Conservation (phyloP, 106 monocot genomes). For the Allium cepa region DNA sequence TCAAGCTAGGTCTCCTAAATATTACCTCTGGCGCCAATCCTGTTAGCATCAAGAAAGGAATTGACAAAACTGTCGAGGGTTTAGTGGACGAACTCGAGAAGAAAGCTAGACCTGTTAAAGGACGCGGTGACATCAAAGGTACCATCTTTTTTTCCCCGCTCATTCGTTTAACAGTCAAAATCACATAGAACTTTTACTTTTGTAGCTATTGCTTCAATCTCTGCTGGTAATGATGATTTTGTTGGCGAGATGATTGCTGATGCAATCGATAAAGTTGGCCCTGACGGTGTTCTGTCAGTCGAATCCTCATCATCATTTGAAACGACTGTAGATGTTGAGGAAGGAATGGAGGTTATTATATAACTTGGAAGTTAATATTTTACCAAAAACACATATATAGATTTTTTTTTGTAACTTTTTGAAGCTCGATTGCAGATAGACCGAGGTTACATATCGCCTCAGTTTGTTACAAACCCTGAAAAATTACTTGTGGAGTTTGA, state of each 20-base stretch:
- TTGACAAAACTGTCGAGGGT: slow-evolving; percentile 58
- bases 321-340: slow-evolving; percentile 65
- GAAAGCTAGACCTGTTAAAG: slow-evolving; percentile 56
- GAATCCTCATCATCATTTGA: slow-evolving; percentile 83
- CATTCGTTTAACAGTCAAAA: neutral
- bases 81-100: slow-evolving; percentile 62
- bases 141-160: neutral
- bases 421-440: slow-evolving; percentile 49
- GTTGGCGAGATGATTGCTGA: slow-evolving; percentile 81
- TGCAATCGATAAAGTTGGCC: slow-evolving; percentile 82
- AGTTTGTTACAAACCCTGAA: slow-evolving; percentile 71
- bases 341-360: slow-evolving; percentile 55
- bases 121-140: slow-evolving; percentile 74
- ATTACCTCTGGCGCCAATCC: slow-evolving; percentile 80
- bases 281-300: slow-evolving; percentile 75
- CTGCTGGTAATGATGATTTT: slow-evolving; percentile 73
- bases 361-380: neutral
- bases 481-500: slow-evolving; percentile 72
- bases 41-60: slow-evolving; percentile 73
- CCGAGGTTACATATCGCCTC: slow-evolving; percentile 71
- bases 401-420: no score
- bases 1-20: slow-evolving; percentile 59
- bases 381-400: neutral
- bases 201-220: slow-evolving; percentile 65
- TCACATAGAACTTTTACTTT: neutral